These are phyloP conservation scores for Lathyrus tuberosus DNA, from an alignment of 306 rosid species.

Conservation along the genomic window DNA sequence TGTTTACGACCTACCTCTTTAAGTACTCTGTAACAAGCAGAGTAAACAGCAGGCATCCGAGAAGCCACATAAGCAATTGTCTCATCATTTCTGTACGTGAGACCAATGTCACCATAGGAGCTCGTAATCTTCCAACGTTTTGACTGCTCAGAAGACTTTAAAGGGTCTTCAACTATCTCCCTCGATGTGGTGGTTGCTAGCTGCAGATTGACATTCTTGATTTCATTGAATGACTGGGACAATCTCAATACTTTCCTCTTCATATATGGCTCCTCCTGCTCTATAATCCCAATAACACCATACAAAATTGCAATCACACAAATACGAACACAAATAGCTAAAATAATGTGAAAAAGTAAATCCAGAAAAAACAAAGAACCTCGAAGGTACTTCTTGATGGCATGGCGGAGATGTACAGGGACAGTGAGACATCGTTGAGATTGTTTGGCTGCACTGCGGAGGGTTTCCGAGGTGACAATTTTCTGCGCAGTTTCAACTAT, in stretches of 20 bases:
- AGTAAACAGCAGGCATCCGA: conserved; percentile 95
- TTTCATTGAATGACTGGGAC: conserved; percentile 69
- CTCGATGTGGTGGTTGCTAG: conserved; percentile 58
- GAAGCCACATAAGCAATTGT: conserved; percentile 87
- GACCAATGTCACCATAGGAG: conserved; percentile 88
- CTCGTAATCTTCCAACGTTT: conserved; percentile 92
- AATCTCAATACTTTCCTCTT: conserved; percentile 80
- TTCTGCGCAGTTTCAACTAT: conserved; percentile 70
- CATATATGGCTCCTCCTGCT: conserved; percentile 82
- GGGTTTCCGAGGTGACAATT: conserved; percentile 62
- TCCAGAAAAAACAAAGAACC: conserved; percentile 46
- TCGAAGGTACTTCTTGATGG: conserved; percentile 82
- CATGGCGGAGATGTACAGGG: conserved; percentile 83
- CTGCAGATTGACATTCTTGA: conserved; percentile 74
- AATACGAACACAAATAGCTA: conserved; percentile 7
- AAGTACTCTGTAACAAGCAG: conserved; percentile 87
- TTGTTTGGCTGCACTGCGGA: conserved; percentile 83
- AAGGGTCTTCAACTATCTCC: conserved; percentile 84
- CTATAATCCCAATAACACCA: conserved; percentile 54
- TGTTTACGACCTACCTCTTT: conserved; percentile 61
- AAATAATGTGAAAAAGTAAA: not conserved
- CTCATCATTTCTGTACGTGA: conserved; percentile 70
- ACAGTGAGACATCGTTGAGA: conserved; percentile 72
- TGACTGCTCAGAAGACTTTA: conserved; percentile 65
- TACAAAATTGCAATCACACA: conserved; percentile 28